Evolutionary conservation across 345 rosid species (phyloP).

Genomic region (Rhodomyrtus tomentosa): DNA sequence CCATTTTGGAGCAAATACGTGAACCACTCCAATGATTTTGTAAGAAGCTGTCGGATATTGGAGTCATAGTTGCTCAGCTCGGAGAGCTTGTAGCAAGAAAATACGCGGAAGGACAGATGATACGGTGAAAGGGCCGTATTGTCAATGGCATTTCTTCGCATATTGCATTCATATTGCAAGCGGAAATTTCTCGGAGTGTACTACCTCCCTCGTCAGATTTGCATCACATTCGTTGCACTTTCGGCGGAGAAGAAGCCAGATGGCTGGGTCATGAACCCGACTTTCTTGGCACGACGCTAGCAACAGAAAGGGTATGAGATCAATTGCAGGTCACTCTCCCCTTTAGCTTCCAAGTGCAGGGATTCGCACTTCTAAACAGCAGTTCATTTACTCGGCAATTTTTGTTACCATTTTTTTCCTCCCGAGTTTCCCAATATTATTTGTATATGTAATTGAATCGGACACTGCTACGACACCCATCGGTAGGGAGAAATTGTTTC

Average conservation of each 20-base stretch:
- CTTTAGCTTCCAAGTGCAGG: not conserved
- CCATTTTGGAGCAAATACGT: conserved; percentile 91
- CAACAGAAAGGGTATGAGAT: not conserved
- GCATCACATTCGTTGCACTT: not conserved
- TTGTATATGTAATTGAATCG: not conserved
- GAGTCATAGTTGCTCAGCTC: conserved; percentile 33
- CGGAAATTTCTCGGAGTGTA: not conserved
- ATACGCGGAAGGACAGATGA: not conserved
- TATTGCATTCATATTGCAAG: not conserved
- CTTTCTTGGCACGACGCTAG: not conserved
- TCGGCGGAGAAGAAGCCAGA: not conserved
- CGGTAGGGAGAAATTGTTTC: not conserved
- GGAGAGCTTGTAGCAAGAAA: not conserved
- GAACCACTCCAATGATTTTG: conserved; percentile 79
- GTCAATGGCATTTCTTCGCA: not conserved
- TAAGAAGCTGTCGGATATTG: conserved; percentile 85
- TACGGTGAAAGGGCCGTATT: not conserved
- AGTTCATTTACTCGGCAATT: not conserved
- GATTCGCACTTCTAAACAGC: not conserved
- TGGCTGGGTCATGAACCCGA: not conserved
- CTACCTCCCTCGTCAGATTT: not conserved
- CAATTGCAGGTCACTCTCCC: not conserved
- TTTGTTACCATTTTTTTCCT: not conserved
- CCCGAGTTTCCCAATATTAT: not conserved
- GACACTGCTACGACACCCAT: not conserved